Percentiles rank a stretch among this genome's conserved stretches.
phyloP scores from a whole-genome alignment of 306 rosid genomes.

The Bauhinia variegata region DNA sequence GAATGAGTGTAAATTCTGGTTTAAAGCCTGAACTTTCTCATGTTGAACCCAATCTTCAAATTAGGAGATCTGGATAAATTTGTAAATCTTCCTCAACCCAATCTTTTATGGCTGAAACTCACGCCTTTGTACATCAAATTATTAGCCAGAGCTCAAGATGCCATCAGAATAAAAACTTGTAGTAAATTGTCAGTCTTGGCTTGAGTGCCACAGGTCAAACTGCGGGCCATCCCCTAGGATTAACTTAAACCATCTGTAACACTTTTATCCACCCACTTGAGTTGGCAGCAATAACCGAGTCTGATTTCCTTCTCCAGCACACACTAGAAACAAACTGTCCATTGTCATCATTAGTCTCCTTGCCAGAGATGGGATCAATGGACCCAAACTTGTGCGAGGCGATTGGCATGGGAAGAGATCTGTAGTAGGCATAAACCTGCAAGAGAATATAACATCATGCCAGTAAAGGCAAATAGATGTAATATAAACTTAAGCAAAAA shows the following conservation, averaged over 20 bases:
- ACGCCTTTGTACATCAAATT: slow-evolving; percentile 25
- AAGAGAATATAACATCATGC: slow-evolving; percentile 26
- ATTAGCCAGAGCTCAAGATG: slow-evolving; percentile 35
- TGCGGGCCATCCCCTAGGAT: slow-evolving; percentile 25
- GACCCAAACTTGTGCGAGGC: slow-evolving; percentile 86
- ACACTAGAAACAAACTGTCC: slow-evolving; percentile 93
- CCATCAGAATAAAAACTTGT: slow-evolving; percentile 21
- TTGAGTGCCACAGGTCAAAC: slow-evolving; percentile 29
- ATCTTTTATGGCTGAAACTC: slow-evolving; percentile 11
- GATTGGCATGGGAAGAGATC: slow-evolving; percentile 87
- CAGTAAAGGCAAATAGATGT: background rate
- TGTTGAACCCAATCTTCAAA: slow-evolving; percentile 29
- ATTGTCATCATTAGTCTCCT: slow-evolving; percentile 80
- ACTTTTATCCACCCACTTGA: slow-evolving; percentile 91
- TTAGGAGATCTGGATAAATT: slow-evolving; percentile 24
- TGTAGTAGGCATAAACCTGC: slow-evolving; percentile 83
- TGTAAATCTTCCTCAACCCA: slow-evolving; percentile 34
- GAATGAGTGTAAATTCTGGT: slow-evolving; percentile 26
- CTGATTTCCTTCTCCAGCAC: slow-evolving; percentile 90
- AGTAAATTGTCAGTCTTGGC: slow-evolving; percentile 32
- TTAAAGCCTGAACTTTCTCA: slow-evolving; percentile 28
- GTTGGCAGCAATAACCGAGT: slow-evolving; percentile 86
- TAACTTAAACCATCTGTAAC: slow-evolving; percentile 68
- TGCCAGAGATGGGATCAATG: slow-evolving; percentile 79
- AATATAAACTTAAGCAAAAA: background rate